Conservation (phyloP, 345 rosid species). For the Hibiscus mutabilis region DNA sequence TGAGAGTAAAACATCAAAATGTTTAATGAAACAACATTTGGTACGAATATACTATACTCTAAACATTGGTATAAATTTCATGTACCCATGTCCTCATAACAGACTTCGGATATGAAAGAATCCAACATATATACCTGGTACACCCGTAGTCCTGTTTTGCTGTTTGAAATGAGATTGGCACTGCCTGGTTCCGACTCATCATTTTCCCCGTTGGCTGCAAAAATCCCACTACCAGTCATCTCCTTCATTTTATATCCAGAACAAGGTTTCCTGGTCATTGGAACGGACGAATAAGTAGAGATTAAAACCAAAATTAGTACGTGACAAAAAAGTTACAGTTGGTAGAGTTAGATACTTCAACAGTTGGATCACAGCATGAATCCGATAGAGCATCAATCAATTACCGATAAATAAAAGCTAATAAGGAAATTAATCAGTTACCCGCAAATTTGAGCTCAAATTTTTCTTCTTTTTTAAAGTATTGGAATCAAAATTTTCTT, state of each 20-base stretch:
- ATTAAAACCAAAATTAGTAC: too few species aligned
- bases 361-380: neutral
- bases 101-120: neutral
- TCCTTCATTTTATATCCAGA: constrained; percentile 90
- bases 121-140: constrained; percentile 53
- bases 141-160: constrained; percentile 54
- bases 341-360: too few species aligned
- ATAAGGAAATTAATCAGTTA: neutral
- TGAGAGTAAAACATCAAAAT: constrained; percentile 18
- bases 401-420: neutral
- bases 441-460: too few species aligned
- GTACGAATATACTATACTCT: neutral
- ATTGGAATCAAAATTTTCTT: neutral
- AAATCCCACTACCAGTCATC: constrained; percentile 95
- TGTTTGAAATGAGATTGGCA: constrained; percentile 41
- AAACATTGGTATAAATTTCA: neutral
- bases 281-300: too few species aligned
- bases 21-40: neutral
- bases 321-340: too few species aligned
- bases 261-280: constrained; percentile 68
- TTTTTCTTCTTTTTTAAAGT: neutral
- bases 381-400: neutral
- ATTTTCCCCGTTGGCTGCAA: constrained; percentile 47
- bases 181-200: constrained; percentile 45
- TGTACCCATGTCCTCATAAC: neutral